phyloP scores from a whole-genome alignment of 257 asterid species.

The Rhazya stricta region DNA sequence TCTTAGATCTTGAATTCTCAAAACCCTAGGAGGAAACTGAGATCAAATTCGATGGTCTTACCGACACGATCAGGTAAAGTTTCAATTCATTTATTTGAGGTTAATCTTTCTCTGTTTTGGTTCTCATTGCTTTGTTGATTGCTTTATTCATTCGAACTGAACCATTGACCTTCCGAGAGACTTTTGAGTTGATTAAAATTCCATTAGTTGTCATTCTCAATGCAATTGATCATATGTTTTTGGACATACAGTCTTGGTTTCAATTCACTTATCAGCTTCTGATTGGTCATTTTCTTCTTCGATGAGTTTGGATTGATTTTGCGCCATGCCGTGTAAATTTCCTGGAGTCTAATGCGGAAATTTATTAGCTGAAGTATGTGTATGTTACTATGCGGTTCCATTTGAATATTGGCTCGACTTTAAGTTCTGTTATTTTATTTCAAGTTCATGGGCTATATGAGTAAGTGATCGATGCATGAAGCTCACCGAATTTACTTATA shows the following conservation, averaged over 20 bases:
- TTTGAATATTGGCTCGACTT: background rate
- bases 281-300: background rate
- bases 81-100: background rate
- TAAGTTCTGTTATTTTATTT: background rate
- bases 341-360: background rate
- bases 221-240: background rate
- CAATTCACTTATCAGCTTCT: background rate
- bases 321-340: background rate
- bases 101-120: background rate
- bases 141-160: background rate
- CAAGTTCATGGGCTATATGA: background rate
- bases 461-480: background rate
- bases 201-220: background rate
- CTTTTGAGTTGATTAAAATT: background rate
- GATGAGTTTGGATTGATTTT: background rate
- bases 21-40: background rate
- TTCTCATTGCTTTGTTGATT: background rate
- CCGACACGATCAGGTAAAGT: background rate
- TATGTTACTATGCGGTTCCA: background rate
- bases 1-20: conserved; percentile 1
- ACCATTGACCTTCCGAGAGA: background rate
- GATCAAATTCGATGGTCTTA: background rate
- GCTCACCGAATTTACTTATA: background rate
- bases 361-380: background rate
- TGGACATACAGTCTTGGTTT: background rate